Evolutionary conservation across 257 asterid species (phyloP), one percentile per base, ranked within the genome.

Genomic region (Solanum stenotomum): DNA sequence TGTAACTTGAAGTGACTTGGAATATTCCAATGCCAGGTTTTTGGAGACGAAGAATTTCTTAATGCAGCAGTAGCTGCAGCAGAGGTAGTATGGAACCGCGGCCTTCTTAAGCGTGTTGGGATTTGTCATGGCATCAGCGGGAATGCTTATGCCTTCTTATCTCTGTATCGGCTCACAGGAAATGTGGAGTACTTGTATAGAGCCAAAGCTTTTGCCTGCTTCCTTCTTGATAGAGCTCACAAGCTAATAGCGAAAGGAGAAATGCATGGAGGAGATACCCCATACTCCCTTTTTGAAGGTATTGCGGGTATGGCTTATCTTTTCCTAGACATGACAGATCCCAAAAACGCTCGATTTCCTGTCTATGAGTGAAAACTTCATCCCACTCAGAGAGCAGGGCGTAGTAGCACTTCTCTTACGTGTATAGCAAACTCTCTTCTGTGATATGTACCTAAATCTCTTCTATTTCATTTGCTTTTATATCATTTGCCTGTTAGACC

Each of bases 61-160:
- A 68, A 93, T 89, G 98, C 95, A 81, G 98, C 98, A 34, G 91
- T 94, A 92, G 94, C 90, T 75, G 98, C 98, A 82, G 98, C 95
- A 33, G 96, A 94, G 91, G 96, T 93, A 18, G 97, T 94, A 59
- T 95, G 98, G 98, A 93, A 90, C 56, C 96, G 95, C 2, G 98
- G 98, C 11, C 95, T 95, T 31, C 93, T 95, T 65, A 94, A 91
- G 89, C 90, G 95, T n/a, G 94, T 93, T 1, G 97, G 97, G 49
- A 89, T 94, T 35, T 95, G 98, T 87, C 98, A 95, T 87, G 98
- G 98, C 22, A 91, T 95, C 76, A 94, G 98, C 12, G 98, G 98
- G 79, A 95, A 95, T 65, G 90, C 97, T 6, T 95, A 94, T 42
- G 93, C 87, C 61, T 94, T 95, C 90, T 93, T 95, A 10, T 93